These are phyloP conservation scores for Claviceps africana DNA, from an alignment of 2,329 filamentous ascomycete species.

Conservation along the genomic window DNA sequence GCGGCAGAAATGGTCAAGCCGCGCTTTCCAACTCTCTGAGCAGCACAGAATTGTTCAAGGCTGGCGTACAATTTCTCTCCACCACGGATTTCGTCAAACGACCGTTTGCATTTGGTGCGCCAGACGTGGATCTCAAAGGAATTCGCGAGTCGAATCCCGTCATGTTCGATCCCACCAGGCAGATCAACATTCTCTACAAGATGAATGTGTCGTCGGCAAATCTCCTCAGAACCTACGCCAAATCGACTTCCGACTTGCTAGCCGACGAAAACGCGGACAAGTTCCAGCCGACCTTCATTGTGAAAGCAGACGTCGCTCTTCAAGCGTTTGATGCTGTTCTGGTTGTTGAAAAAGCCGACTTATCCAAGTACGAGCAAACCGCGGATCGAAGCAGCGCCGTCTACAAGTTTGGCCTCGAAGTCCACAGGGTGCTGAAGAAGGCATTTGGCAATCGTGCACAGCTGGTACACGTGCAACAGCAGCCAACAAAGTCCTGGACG, in stretches of 20 bases:
- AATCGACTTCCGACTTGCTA: constrained; percentile 58
- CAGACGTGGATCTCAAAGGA: constrained; percentile 18
- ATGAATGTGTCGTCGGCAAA: constrained; percentile 77
- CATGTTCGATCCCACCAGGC: constrained; percentile 61
- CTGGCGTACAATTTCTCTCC: constrained; percentile 74
- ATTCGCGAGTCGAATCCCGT: constrained; percentile 43
- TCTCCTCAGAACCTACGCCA: constrained; percentile 60
- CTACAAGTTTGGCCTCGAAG: constrained; percentile 36
- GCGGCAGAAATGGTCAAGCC: constrained; percentile 55
- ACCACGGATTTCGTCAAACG: constrained; percentile 57
- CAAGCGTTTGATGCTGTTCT: constrained; percentile 40
- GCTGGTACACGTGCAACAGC: constrained; percentile 45
- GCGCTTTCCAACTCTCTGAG: constrained; percentile 69
- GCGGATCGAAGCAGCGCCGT: constrained; percentile 28
- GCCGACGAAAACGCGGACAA: constrained; percentile 62
- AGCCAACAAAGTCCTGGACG: constrained; percentile 19
- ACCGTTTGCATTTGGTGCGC: constrained; percentile 38
- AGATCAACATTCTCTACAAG: constrained; percentile 77
- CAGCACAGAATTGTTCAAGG: constrained; percentile 90
- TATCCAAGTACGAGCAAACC: constrained; percentile 14
- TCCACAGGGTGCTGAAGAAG: constrained; percentile 51
- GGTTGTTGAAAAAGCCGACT: constrained; percentile 19
- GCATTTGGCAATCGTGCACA: constrained; percentile 65
- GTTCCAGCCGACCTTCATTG: constrained; percentile 75
- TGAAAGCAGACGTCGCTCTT: constrained; percentile 38